Percentiles rank a stretch among this genome's conserved stretches.
Evolutionary conservation across 2,329 filamentous ascomycete species (phyloP).

Genomic region (Plectosphaerella cucumerina): DNA sequence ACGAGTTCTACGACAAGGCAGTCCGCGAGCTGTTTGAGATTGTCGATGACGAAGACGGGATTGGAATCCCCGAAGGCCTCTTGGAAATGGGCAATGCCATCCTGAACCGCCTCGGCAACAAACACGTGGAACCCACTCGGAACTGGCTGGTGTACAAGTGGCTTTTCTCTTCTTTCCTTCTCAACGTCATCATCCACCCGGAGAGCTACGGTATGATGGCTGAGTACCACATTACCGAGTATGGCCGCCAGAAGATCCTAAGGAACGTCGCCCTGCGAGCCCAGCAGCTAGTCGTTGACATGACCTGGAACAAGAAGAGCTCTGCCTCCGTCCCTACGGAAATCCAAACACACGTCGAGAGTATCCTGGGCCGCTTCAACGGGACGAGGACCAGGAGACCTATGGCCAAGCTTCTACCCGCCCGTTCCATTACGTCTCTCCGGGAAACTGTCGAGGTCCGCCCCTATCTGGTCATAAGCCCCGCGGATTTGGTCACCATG

Average conservation of each 20-base stretch:
- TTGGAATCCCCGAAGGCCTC: conserved; percentile 81
- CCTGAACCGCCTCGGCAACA: conserved; percentile 68
- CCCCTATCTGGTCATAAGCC: conserved; percentile 74
- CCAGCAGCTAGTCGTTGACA: conserved; percentile 74
- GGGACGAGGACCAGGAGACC: conserved; percentile 43
- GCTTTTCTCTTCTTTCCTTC: conserved; percentile 84
- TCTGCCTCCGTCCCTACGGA: conserved; percentile 59
- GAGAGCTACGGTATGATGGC: conserved; percentile 78
- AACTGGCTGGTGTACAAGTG: conserved; percentile 86
- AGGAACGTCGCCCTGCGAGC: conserved; percentile 77
- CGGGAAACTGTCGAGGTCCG: conserved; percentile 75
- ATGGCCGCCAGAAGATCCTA: conserved; percentile 77
- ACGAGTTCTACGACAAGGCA: conserved; percentile 83
- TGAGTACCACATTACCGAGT: conserved; percentile 88
- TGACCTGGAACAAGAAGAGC: conserved; percentile 64
- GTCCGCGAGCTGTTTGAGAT: conserved; percentile 79
- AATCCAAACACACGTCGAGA: conserved; percentile 67
- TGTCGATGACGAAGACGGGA: conserved; percentile 77
- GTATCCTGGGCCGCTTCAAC: conserved; percentile 62
- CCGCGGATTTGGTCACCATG: conserved; percentile 73
- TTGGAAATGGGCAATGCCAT: conserved; percentile 83
- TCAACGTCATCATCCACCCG: conserved; percentile 80
- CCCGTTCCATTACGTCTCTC: conserved; percentile 67
- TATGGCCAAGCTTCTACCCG: conserved; percentile 60
- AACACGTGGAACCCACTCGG: conserved; percentile 69